phyloP scores from a whole-genome alignment of 345 rosid species.

The Iberis pinnata region DNA sequence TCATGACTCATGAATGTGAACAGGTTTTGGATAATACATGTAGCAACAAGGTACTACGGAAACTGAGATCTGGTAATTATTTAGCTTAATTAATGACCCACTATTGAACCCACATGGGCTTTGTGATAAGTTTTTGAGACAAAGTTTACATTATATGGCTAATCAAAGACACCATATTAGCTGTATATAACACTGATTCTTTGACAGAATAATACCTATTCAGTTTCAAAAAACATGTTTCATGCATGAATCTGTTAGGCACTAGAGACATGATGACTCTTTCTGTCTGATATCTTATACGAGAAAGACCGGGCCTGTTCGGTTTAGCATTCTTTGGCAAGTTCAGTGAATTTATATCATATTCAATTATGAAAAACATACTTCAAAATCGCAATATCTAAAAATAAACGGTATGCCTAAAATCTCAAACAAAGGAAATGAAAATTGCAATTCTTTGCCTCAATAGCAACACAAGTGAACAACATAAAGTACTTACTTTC shows the following conservation, averaged over 20 bases:
- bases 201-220: constrained; percentile 28
- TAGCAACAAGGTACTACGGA: constrained; percentile 28
- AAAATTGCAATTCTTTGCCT: no score
- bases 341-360: no score
- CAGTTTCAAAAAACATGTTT: constrained; percentile 13
- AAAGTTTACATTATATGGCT: constrained; percentile 25
- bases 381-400: no score
- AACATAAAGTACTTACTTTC: no score
- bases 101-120: constrained; percentile 27
- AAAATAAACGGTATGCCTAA: no score
- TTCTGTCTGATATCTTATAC: constrained; percentile 10
- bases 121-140: constrained; percentile 32
- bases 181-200: constrained; percentile 11
- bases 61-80: constrained; percentile 23
- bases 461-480: no score
- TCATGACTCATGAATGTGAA: constrained; percentile 25
- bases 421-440: no score
- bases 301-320: constrained; percentile 12
- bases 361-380: no score
- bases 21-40: constrained; percentile 15
- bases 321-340: not conserved
- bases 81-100: constrained; percentile 20
- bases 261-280: constrained; percentile 19
- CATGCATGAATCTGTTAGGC: constrained; percentile 24
- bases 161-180: constrained; percentile 21